These are phyloP conservation scores for Cryptomeria japonica DNA, from an alignment of 75 land plant genomes.

Conservation along the genomic window DNA sequence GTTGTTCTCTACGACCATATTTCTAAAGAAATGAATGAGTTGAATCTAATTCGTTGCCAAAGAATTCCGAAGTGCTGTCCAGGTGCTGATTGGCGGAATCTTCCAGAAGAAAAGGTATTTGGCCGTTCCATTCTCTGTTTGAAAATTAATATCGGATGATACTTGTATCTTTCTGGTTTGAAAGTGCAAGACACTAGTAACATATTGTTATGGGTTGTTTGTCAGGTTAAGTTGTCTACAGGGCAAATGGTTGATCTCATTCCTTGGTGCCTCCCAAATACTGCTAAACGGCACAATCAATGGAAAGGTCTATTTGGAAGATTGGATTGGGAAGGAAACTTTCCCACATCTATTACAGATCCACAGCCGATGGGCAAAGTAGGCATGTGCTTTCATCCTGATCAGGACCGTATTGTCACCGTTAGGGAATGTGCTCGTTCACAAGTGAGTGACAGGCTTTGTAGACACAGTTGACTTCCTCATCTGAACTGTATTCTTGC, in stretches of 20 bases:
- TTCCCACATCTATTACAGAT: slow-evolving; percentile 97
- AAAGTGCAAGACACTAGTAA: background rate
- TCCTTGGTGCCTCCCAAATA: slow-evolving; percentile 98
- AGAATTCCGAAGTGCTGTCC: slow-evolving; percentile 85
- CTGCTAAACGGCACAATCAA: slow-evolving; percentile 95
- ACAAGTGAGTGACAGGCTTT: slow-evolving; percentile 51
- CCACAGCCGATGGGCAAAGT: slow-evolving; percentile 99
- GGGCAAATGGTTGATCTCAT: slow-evolving; percentile 91
- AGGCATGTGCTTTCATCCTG: slow-evolving; percentile 99
- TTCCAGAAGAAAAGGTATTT: slow-evolving; percentile 91
- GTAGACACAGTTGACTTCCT: background rate
- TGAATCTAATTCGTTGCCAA: slow-evolving; percentile 87
- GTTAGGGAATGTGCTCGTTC: slow-evolving; percentile 98
- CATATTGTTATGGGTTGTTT: background rate
- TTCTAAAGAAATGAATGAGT: slow-evolving; percentile 97
- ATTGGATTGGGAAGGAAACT: slow-evolving; percentile 98
- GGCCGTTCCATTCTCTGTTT: background rate
- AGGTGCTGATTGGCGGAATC: slow-evolving; percentile 98
- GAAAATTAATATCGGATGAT: background rate
- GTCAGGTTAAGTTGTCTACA: slow-evolving; percentile 80
- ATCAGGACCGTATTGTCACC: slow-evolving; percentile 94
- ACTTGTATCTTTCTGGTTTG: background rate
- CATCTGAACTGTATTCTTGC: background rate
- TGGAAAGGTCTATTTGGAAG: slow-evolving; percentile 98
- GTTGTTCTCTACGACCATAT: slow-evolving; percentile 70